These are phyloP conservation scores for Cylindricascospora bacillispora DNA, from an alignment of 1,139 yeast species.

Conservation along the genomic window DNA sequence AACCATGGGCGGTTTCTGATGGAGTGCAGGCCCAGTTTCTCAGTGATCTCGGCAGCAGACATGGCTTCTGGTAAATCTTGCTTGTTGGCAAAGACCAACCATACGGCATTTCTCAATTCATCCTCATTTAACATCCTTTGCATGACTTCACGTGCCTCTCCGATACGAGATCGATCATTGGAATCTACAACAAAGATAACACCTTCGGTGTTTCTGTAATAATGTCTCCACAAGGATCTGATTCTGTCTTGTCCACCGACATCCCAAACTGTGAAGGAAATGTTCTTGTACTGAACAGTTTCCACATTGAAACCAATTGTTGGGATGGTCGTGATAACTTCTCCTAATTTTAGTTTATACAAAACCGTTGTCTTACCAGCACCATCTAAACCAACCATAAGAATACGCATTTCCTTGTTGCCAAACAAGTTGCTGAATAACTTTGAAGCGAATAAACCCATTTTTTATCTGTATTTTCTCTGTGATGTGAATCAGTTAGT, in stretches of 20 bases:
- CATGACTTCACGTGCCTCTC: constrained; percentile 87
- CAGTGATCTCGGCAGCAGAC: constrained; percentile 85
- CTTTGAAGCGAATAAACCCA: constrained; percentile 87
- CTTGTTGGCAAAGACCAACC: constrained; percentile 83
- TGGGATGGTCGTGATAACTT: constrained; percentile 86
- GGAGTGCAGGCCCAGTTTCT: constrained; percentile 69
- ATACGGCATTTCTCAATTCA: constrained; percentile 80
- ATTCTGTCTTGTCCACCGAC: constrained; percentile 97
- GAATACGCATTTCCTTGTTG: constrained; percentile 77
- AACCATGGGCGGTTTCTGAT: constrained; percentile 86
- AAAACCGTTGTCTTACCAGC: constrained; percentile 89
- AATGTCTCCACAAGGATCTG: constrained; percentile 93
- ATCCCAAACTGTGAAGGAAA: constrained; percentile 92
- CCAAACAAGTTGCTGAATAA: constrained; percentile 78
- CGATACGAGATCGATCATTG: constrained; percentile 86
- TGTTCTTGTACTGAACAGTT: constrained; percentile 89
- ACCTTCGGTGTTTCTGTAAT: constrained; percentile 90
- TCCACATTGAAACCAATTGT: constrained; percentile 92
- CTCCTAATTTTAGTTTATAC: constrained; percentile 82
- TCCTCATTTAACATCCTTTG: constrained; percentile 92
- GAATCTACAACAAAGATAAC: constrained; percentile 87
- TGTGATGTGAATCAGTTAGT: no score
- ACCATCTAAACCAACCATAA: constrained; percentile 90
- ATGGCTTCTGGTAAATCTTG: constrained; percentile 89
- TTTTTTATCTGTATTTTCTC: constrained; percentile 17